phyloP scores from a whole-genome alignment of 2,329 filamentous ascomycete species.

The Colletotrichum somersetense region DNA sequence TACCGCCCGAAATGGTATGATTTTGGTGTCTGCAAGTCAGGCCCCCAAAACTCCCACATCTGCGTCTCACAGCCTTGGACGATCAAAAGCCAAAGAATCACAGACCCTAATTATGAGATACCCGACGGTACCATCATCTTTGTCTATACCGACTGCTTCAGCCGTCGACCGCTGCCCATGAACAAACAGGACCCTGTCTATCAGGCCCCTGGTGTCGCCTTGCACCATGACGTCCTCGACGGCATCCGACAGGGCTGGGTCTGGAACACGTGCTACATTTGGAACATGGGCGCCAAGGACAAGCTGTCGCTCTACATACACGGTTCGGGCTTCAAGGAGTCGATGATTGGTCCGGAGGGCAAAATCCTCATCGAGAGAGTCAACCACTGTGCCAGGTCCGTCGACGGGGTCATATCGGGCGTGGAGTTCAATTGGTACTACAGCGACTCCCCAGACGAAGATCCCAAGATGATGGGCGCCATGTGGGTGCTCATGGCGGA shows the following conservation, averaged over 20 bases:
- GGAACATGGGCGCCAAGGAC: constrained; percentile 16
- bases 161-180: constrained; percentile 38
- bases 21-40: neutral
- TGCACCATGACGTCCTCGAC: constrained; percentile 21
- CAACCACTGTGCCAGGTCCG: neutral
- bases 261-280: constrained; percentile 33
- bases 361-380: constrained; percentile 9
- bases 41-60: neutral
- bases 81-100: neutral
- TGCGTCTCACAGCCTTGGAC: neutral
- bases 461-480: constrained; percentile 12
- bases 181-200: constrained; percentile 42
- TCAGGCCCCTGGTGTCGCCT: constrained; percentile 37
- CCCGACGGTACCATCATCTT: constrained; percentile 42
- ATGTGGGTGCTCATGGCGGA: constrained; percentile 8
- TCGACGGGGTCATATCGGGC: constrained; percentile 1
- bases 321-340: constrained; percentile 22
- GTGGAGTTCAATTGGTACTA: constrained; percentile 19
- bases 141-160: constrained; percentile 43
- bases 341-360: constrained; percentile 26
- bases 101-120: neutral
- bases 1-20: neutral
- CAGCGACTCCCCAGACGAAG: neutral
- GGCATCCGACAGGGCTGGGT: constrained; percentile 41
- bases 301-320: constrained; percentile 13